phyloP scores from a whole-genome alignment of 495 filamentous ascomycete genomes.

The Choiromyces venosus region DNA sequence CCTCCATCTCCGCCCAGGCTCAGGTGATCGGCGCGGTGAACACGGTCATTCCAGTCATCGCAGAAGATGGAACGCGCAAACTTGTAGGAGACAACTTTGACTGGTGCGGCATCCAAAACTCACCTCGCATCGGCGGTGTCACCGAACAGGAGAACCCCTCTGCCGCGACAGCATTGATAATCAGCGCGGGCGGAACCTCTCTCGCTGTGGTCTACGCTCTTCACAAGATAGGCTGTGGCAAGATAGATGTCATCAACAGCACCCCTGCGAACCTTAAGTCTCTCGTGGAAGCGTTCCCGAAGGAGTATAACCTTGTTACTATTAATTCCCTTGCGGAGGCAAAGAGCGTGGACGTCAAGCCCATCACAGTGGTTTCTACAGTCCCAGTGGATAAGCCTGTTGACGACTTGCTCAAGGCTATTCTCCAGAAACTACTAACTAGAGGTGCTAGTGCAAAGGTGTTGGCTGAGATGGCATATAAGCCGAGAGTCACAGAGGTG shows the following conservation, averaged over 20 bases:
- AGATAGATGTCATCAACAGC: slow-evolving; percentile 82
- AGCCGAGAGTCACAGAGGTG: slow-evolving; percentile 70
- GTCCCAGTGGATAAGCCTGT: slow-evolving; percentile 86
- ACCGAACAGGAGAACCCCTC: slow-evolving; percentile 41
- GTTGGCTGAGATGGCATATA: slow-evolving; percentile 95
- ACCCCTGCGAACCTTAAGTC: slow-evolving; percentile 59
- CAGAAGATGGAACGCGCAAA: slow-evolving; percentile 45
- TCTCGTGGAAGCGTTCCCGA: slow-evolving; percentile 68
- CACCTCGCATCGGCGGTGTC: slow-evolving; percentile 68
- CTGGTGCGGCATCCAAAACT: slow-evolving; percentile 84
- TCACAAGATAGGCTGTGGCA: slow-evolving; percentile 71
- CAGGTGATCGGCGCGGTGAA: slow-evolving; percentile 88
- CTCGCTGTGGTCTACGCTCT: slow-evolving; percentile 87
- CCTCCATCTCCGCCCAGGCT: slow-evolving; percentile 72
- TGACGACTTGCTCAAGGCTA: slow-evolving; percentile 62
- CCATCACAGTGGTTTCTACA: slow-evolving; percentile 75
- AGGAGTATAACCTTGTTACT: slow-evolving; percentile 64
- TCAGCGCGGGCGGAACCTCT: slow-evolving; percentile 88
- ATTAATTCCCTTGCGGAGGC: slow-evolving; percentile 54
- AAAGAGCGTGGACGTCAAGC: slow-evolving; percentile 49
- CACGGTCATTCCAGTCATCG: slow-evolving; percentile 64
- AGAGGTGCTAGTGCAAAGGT: slow-evolving; percentile 52
- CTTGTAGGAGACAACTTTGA: slow-evolving; percentile 90
- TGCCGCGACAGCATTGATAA: slow-evolving; percentile 54
- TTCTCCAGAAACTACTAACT: slow-evolving; percentile 60